phyloP scores from a whole-genome alignment of 257 asterid species.

The Lantana camara region DNA sequence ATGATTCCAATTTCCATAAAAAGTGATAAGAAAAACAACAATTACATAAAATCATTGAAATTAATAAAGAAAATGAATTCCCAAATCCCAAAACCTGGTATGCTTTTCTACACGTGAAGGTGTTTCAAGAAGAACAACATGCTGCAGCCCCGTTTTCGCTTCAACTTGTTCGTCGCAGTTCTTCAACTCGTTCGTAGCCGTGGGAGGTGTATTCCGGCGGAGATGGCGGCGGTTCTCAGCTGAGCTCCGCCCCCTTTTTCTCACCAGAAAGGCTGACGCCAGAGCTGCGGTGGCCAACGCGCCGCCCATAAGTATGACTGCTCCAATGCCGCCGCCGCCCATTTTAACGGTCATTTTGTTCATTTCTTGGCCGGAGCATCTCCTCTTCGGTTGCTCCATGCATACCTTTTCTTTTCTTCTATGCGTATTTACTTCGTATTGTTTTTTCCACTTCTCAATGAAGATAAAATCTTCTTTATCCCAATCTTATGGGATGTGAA shows the following conservation, averaged over 20 bases:
- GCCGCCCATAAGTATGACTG: slow-evolving; percentile 44
- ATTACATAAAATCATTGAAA: background rate
- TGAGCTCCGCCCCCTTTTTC: slow-evolving; percentile 23
- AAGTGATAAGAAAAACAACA: background rate
- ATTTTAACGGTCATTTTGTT: slow-evolving; percentile 24
- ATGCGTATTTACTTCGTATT: background rate
- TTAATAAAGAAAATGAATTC: background rate
- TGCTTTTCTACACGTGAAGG: slow-evolving; percentile 19
- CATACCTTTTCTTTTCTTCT: background rate
- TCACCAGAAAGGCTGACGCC: slow-evolving; percentile 25
- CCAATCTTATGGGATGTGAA: background rate
- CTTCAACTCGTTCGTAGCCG: background rate
- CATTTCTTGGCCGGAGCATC: slow-evolving; percentile 20
- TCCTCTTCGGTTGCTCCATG: slow-evolving; percentile 1
- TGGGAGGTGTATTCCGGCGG: slow-evolving; percentile 8
- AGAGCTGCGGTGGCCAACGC: slow-evolving; percentile 45
- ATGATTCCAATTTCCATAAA: background rate
- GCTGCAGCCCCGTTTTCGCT: background rate
- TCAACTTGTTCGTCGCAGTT: slow-evolving; percentile 9
- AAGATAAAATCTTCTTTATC: background rate
- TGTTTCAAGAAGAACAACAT: background rate
- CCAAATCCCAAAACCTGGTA: slow-evolving; percentile 30
- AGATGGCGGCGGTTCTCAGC: background rate
- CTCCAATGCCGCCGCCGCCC: slow-evolving; percentile 36
- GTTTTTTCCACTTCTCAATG: background rate